Evolutionary conservation across 306 rosid species (phyloP).

Genomic region (Erythrophleum fordii): DNA sequence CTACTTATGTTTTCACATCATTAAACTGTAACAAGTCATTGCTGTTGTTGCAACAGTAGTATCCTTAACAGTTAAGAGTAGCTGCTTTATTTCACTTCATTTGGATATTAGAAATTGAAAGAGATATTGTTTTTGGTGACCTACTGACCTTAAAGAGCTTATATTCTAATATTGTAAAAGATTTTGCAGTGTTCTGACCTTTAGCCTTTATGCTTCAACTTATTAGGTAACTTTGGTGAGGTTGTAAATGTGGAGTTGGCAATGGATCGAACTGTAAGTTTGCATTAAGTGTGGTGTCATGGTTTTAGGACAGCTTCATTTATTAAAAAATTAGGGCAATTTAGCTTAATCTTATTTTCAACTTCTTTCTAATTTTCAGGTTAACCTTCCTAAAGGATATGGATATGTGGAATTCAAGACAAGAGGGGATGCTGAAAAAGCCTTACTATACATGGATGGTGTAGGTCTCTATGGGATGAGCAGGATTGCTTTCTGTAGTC

Average conservation of each 20-base stretch:
- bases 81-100: constrained; percentile 8
- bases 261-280: constrained; percentile 88
- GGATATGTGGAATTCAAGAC: constrained; percentile 94
- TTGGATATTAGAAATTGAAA: not conserved
- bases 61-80: not conserved
- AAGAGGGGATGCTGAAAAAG: constrained; percentile 91
- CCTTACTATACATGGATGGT: constrained; percentile 86
- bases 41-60: not conserved
- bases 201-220: constrained; percentile 9
- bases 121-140: not conserved
- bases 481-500: constrained; percentile 23
- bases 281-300: constrained; percentile 19
- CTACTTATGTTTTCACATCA: not conserved
- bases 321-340: not conserved
- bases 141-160: not conserved
- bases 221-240: constrained; percentile 86
- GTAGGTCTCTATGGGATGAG: constrained; percentile 58
- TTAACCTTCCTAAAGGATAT: constrained; percentile 94
- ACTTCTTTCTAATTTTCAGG: constrained; percentile 50
- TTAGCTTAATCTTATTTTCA: constrained; percentile 12
- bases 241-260: constrained; percentile 92
- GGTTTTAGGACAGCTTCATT: not conserved
- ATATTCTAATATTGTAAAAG: constrained; percentile 3
- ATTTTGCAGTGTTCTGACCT: constrained; percentile 6
- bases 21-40: not conserved